phyloP scores from a whole-genome alignment of 805 yeast species.

The Metschnikowia cubensis region DNA sequence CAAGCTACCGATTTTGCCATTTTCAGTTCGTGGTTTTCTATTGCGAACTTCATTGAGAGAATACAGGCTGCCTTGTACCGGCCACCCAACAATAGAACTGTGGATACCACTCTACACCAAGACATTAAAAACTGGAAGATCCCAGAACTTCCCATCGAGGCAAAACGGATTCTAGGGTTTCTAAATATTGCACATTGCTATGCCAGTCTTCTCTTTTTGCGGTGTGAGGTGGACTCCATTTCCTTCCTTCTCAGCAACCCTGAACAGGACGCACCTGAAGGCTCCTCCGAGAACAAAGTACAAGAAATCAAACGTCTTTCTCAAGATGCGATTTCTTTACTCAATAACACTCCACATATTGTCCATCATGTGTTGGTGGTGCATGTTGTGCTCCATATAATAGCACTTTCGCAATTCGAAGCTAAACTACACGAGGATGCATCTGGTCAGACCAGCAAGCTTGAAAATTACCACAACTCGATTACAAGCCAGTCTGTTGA shows the following conservation, averaged over 20 bases:
- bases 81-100: neutral
- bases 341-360: neutral
- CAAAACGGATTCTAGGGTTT: neutral
- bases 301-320: neutral
- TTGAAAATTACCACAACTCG: neutral
- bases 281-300: neutral
- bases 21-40: conserved; percentile 1
- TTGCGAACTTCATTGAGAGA: neutral
- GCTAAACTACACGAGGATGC: neutral
- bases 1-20: neutral
- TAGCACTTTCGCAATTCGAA: conserved; percentile 1
- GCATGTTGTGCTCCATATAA: conserved; percentile 1
- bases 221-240: conserved; percentile 5
- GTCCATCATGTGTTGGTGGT: conserved; percentile 4
- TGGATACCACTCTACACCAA: neutral
- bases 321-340: neutral
- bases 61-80: conserved; percentile 5
- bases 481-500: neutral
- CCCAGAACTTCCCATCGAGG: neutral
- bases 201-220: neutral
- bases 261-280: neutral
- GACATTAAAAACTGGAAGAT: conserved; percentile 1
- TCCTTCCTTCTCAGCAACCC: conserved; percentile 2
- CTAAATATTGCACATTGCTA: conserved; percentile 3
- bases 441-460: neutral